Evolutionary conservation across 345 rosid species (phyloP).

Genomic region (Aurinia saxatilis): DNA sequence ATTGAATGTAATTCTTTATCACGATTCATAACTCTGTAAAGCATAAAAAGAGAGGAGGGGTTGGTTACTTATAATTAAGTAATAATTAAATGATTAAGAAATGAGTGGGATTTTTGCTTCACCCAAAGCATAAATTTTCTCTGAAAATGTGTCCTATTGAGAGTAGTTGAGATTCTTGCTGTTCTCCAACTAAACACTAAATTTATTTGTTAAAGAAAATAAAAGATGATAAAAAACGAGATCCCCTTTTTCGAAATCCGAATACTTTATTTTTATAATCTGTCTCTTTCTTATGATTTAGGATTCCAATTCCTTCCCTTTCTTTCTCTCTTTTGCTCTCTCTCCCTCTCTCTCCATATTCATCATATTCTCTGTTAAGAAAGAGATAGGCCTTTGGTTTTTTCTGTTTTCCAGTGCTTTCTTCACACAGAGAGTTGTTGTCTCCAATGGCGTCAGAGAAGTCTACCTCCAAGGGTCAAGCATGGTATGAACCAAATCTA

Average conservation of each 20-base stretch:
- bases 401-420: slow-evolving; percentile 7
- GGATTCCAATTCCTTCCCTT: slow-evolving; percentile 32
- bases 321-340: no score
- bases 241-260: slow-evolving; percentile 41
- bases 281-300: slow-evolving; percentile 40
- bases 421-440: neutral
- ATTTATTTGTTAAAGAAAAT: neutral
- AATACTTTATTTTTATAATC: slow-evolving; percentile 15
- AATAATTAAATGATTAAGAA: slow-evolving; percentile 19
- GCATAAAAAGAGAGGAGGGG: neutral
- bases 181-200: slow-evolving; percentile 26
- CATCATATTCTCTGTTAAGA: slow-evolving; percentile 7
- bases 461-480: slow-evolving; percentile 72
- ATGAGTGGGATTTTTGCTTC: slow-evolving; percentile 12
- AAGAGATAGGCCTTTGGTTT: slow-evolving; percentile 12
- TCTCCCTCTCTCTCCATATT: slow-evolving; percentile 7
- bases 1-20: no score
- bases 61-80: neutral
- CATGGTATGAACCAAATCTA: slow-evolving; percentile 52
- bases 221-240: slow-evolving; percentile 21
- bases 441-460: slow-evolving; percentile 61
- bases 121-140: slow-evolving; percentile 18
- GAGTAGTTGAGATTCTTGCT: slow-evolving; percentile 47
- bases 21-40: neutral
- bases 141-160: slow-evolving; percentile 23